Percentiles rank a stretch among this genome's conserved stretches.
These are phyloP conservation scores for Papiliotrema flavescens DNA, from an alignment of 1,284 basidiomycete species.

Conservation along the genomic window DNA sequence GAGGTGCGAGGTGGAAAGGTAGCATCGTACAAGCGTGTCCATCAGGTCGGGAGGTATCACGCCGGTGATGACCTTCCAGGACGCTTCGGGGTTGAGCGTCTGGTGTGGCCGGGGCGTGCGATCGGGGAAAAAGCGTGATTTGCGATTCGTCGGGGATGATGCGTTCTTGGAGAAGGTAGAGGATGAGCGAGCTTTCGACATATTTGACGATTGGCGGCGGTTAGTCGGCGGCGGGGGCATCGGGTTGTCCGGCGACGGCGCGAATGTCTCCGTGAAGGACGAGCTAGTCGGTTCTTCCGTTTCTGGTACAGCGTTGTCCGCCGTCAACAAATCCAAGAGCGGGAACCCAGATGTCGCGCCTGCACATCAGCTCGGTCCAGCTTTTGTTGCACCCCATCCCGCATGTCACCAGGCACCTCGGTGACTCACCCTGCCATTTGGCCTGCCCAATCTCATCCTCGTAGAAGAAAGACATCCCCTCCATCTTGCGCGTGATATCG, in stretches of 20 bases:
- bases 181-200: not conserved
- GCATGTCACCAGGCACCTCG: not conserved
- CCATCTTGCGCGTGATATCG: slow-evolving; percentile 42
- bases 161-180: not conserved
- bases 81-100: slow-evolving; percentile 65
- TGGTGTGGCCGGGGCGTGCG: slow-evolving; percentile 66
- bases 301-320: slow-evolving; percentile 54
- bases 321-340: slow-evolving; percentile 66
- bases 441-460: slow-evolving; percentile 51
- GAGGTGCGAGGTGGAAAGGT: slow-evolving; percentile 84
- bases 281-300: slow-evolving; percentile 10
- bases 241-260: slow-evolving; percentile 10
- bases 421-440: slow-evolving; percentile 49
- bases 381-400: too few relatives aligned
- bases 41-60: slow-evolving; percentile 83
- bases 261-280: slow-evolving; percentile 8
- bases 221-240: not conserved
- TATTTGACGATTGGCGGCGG: slow-evolving; percentile 2
- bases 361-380: slow-evolving; percentile 9
- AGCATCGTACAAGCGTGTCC: slow-evolving; percentile 60
- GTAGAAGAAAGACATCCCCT: slow-evolving; percentile 48
- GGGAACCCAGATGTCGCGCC: slow-evolving; percentile 86
- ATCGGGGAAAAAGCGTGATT: slow-evolving; percentile 56
- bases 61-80: slow-evolving; percentile 67
- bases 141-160: slow-evolving; percentile 5